phyloP scores from a whole-genome alignment of 768 basidiomycete species.

The Mycena capillaripes region DNA sequence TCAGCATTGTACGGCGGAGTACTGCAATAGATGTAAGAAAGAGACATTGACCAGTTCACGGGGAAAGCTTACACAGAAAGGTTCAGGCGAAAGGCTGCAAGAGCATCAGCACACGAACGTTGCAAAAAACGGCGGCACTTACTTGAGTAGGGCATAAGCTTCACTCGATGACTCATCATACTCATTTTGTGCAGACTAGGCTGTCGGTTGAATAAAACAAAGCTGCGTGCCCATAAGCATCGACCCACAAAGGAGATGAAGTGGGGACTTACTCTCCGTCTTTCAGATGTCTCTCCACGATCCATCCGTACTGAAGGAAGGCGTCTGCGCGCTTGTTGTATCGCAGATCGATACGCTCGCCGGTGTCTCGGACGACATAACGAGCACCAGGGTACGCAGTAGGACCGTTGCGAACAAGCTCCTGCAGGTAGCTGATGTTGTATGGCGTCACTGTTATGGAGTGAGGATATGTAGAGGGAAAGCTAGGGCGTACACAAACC shows the following conservation, averaged over 20 bases:
- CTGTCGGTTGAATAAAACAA: conserved; percentile 97
- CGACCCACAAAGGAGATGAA: conserved; percentile 3
- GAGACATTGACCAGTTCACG: conserved; percentile 31
- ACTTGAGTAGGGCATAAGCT: conserved; percentile 99
- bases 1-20: conserved; percentile 99
- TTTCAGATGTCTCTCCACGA: conserved; percentile 97
- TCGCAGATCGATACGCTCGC: conserved; percentile 95
- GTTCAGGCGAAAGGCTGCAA: conserved; percentile 93
- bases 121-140: conserved; percentile 48
- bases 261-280: conserved; percentile 92
- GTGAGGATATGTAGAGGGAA: neutral
- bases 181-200: conserved; percentile 99
- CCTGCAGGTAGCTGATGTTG: conserved; percentile 94
- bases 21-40: conserved; percentile 56
- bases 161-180: conserved; percentile 99
- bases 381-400: conserved; percentile 95
- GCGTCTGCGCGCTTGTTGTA: conserved; percentile 97
- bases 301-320: conserved; percentile 97
- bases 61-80: conserved; percentile 85
- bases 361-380: conserved; percentile 97
- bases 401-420: conserved; percentile 95
- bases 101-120: conserved; percentile 22
- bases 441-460: conserved; percentile 87
- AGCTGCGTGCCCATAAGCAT: conserved; percentile 59
- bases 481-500: conserved; percentile 60